These are phyloP conservation scores for Amesomyces nigricolor DNA, from an alignment of 2,329 filamentous ascomycete genomes.

Conservation along the genomic window DNA sequence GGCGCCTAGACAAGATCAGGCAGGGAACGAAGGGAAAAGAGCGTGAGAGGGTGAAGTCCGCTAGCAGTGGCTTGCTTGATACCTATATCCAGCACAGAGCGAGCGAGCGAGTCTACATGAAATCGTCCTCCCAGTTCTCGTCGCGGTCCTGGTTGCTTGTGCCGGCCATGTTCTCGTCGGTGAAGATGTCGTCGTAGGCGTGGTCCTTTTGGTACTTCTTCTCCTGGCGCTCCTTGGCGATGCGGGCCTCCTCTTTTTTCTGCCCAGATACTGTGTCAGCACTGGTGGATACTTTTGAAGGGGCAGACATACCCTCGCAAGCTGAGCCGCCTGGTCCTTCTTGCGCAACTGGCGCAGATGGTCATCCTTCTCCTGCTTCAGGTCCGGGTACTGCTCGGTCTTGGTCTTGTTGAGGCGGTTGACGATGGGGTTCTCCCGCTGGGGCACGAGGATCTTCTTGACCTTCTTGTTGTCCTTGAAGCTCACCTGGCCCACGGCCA, in stretches of 20 bases:
- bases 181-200: slow-evolving; percentile 89
- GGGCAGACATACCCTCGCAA: slow-evolving; percentile 50
- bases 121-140: slow-evolving; percentile 80
- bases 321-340: slow-evolving; percentile 58
- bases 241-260: slow-evolving; percentile 69
- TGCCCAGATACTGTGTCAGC: slow-evolving; percentile 30
- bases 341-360: slow-evolving; percentile 65
- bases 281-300: slow-evolving; percentile 1
- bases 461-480: slow-evolving; percentile 85
- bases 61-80: not conserved
- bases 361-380: slow-evolving; percentile 76
- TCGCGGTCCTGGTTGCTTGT: slow-evolving; percentile 82
- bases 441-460: slow-evolving; percentile 71
- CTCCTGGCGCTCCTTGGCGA: slow-evolving; percentile 76
- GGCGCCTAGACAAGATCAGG: slow-evolving; percentile 25
- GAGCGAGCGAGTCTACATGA: slow-evolving; percentile 58
- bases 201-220: slow-evolving; percentile 96
- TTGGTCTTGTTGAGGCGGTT: slow-evolving; percentile 98
- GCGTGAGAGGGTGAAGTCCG: slow-evolving; percentile 28
- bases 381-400: slow-evolving; percentile 78
- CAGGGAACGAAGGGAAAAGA: not conserved
- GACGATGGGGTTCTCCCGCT: slow-evolving; percentile 82
- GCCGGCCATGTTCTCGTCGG: slow-evolving; percentile 69
- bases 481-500: slow-evolving; percentile 90
- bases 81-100: not conserved